Conservation (phyloP, 2,329 filamentous ascomycete genomes). For the Venturia asperata region DNA sequence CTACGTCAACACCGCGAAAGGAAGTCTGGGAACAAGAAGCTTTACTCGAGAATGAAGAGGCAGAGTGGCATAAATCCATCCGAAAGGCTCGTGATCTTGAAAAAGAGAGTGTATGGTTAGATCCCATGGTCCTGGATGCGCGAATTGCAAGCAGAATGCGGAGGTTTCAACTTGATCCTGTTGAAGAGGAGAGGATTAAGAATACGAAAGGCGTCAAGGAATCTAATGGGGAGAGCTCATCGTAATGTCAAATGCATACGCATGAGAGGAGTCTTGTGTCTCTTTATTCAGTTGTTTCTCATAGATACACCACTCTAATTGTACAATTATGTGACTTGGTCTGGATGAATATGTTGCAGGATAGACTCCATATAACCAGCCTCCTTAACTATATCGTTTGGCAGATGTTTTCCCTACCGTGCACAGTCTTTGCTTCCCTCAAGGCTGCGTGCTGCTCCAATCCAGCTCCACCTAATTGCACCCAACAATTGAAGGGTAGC, state of each 20-base stretch:
- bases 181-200: neutral
- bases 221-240: neutral
- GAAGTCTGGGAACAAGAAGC: constrained; percentile 53
- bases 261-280: constrained; percentile 9
- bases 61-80: constrained; percentile 76
- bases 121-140: constrained; percentile 66
- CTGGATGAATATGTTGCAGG: neutral
- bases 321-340: neutral
- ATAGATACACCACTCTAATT: constrained; percentile 13
- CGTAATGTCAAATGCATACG: constrained; percentile 1
- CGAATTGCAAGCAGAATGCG: constrained; percentile 75
- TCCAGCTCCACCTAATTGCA: no score
- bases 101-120: constrained; percentile 67
- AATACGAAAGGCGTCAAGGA: neutral
- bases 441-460: no score
- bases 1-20: constrained; percentile 25
- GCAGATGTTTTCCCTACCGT: no score
- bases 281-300: neutral
- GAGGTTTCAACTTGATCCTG: constrained; percentile 55
- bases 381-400: neutral
- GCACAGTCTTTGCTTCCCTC: no score
- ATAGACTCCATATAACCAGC: neutral
- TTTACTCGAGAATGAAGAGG: constrained; percentile 63
- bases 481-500: no score
- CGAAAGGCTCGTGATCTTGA: constrained; percentile 46